Percentiles rank a stretch among this genome's conserved stretches.
Evolutionary conservation across 208 protist species (phyloP).

Genomic region (Trypanosoma cruzi): DNA sequence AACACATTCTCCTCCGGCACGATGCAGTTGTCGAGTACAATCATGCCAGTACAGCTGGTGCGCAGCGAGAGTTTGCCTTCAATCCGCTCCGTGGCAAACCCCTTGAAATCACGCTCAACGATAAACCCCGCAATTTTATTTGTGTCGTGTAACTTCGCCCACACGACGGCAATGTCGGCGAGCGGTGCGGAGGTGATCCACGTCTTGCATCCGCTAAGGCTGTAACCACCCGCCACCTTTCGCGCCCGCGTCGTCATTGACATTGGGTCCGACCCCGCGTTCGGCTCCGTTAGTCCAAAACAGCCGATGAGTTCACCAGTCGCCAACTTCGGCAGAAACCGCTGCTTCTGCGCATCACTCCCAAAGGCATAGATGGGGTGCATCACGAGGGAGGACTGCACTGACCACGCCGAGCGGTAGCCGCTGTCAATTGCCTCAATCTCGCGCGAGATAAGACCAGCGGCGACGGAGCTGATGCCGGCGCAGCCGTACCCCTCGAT

Average conservation of each 20-base stretch:
- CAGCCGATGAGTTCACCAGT: constrained; percentile 85
- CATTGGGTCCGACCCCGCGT: constrained; percentile 91
- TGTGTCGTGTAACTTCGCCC: constrained; percentile 78
- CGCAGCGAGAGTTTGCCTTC: constrained; percentile 90
- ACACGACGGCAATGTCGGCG: constrained; percentile 95
- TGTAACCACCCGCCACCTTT: constrained; percentile 55
- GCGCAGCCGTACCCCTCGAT: constrained; percentile 86
- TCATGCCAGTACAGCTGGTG: constrained; percentile 69
- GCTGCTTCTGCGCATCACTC: constrained; percentile 74
- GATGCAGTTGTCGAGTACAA: constrained; percentile 87
- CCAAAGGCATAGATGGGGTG: constrained; percentile 90
- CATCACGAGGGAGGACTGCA: constrained; percentile 95
- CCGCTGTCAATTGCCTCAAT: constrained; percentile 89
- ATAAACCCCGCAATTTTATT: constrained; percentile 90
- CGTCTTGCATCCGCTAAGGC: constrained; percentile 76
- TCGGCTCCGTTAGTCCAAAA: constrained; percentile 95
- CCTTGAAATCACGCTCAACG: constrained; percentile 88
- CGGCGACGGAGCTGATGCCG: constrained; percentile 69
- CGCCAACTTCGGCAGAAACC: constrained; percentile 66
- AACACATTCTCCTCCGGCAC: constrained; percentile 79
- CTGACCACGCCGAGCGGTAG: constrained; percentile 91
- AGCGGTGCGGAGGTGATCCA: constrained; percentile 96
- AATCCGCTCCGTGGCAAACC: constrained; percentile 84
- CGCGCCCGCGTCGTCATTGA: constrained; percentile 82
- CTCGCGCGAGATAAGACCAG: constrained; percentile 88